A percentile compares a stretch with the other conserved stretches of the same genome.
Conservation (phyloP, 352 stramenopile species). For the Phytophthora tentaculata region DNA sequence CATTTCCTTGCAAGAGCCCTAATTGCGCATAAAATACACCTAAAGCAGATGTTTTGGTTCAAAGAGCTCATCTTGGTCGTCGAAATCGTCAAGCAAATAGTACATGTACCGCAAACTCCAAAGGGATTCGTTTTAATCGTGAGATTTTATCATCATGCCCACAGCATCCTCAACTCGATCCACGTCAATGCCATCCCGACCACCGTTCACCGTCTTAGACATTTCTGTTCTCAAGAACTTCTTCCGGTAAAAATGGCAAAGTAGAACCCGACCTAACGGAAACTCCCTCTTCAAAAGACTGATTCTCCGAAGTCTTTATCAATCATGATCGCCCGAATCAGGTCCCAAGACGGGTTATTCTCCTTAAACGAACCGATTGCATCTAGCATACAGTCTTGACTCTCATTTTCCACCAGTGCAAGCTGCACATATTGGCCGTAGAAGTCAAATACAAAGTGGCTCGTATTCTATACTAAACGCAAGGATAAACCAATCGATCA, state of each 20-base stretch:
- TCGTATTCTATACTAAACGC: too few relatives aligned
- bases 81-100: not conserved
- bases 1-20: constrained; percentile 3
- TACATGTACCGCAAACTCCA: not conserved
- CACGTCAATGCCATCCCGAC: not conserved
- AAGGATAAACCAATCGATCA: not conserved
- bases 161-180: constrained; percentile 1
- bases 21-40: constrained; percentile 1
- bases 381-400: not conserved
- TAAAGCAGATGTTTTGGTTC: constrained; percentile 4
- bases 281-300: constrained; percentile 5
- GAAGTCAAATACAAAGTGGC: not conserved
- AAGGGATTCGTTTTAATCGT: not conserved
- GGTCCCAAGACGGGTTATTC: constrained; percentile 5
- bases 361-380: constrained; percentile 4
- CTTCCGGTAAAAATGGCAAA: not conserved
- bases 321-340: too few relatives aligned
- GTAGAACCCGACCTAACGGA: not conserved
- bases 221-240: not conserved
- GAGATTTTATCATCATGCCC: not conserved
- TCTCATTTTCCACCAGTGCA: not conserved
- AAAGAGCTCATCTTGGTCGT: not conserved
- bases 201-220: not conserved
- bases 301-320: constrained; percentile 3
- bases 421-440: not conserved